Percentiles rank a stretch among this genome's conserved stretches.
These are phyloP conservation scores for Paramecium sexaurelia DNA, from an alignment of 73 alveolate genomes.

Conservation along the genomic window DNA sequence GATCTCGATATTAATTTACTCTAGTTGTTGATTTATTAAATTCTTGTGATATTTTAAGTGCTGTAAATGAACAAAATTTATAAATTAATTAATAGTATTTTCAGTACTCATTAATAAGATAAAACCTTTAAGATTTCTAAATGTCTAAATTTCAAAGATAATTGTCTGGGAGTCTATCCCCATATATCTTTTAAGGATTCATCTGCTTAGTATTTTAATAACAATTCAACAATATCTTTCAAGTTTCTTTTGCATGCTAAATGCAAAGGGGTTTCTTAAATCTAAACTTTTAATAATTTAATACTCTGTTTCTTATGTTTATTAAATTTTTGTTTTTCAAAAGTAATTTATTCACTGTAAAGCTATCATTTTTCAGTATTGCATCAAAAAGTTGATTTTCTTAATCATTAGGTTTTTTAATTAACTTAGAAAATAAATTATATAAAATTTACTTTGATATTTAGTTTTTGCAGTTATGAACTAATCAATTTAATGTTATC, in stretches of 20 bases:
- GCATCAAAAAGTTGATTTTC: slow-evolving; percentile 1
- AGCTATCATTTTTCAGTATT: background rate
- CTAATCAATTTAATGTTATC: background rate
- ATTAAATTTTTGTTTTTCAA: background rate
- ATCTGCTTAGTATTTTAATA: background rate
- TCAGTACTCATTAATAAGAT: background rate
- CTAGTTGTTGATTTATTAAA: too few relatives aligned
- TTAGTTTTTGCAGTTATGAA: background rate
- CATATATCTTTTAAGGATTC: background rate
- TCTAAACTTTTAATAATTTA: background rate
- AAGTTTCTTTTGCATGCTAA: slow-evolving; percentile 13
- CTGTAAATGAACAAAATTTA: too few relatives aligned
- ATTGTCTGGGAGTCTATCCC: background rate
- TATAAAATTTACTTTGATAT: background rate
- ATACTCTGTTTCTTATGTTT: slow-evolving; percentile 7
- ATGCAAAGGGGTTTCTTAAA: slow-evolving; percentile 22
- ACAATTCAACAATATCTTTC: background rate
- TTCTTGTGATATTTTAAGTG: too few relatives aligned
- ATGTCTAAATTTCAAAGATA: background rate
- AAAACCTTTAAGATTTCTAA: background rate
- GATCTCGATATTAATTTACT: too few relatives aligned
- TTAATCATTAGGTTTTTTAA: background rate
- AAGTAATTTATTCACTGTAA: background rate
- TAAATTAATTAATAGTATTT: background rate
- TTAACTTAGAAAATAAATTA: background rate